Evolutionary conservation across 768 basidiomycete genomes (phyloP).

Genomic region (Boletus edulis): DNA sequence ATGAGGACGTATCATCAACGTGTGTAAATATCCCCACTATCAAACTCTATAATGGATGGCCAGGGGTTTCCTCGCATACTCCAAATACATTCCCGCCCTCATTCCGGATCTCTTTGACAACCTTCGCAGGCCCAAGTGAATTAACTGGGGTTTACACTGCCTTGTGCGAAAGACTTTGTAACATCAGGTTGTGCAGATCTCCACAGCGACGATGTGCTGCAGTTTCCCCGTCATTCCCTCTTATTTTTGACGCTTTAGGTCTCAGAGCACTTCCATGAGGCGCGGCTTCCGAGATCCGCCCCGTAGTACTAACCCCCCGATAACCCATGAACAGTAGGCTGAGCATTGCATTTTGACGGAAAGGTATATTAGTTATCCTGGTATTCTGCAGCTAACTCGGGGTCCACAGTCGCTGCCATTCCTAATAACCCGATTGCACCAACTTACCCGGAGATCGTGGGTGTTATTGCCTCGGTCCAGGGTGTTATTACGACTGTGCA

Average conservation of each 20-base stretch:
- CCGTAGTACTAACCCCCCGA: too few relatives aligned
- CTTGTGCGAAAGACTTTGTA: conserved; percentile 7
- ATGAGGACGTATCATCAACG: conserved; percentile 10
- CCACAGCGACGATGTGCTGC: not conserved
- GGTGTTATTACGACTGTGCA: not conserved
- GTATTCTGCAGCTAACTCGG: not conserved
- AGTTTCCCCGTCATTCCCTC: not conserved
- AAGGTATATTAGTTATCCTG: not conserved
- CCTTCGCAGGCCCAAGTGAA: too few relatives aligned
- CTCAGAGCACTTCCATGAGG: conserved; percentile 8
- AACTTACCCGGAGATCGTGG: not conserved
- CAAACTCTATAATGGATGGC: conserved; percentile 15
- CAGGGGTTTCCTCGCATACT: conserved; percentile 1
- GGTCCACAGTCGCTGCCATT: not conserved
- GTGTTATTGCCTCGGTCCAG: not conserved
- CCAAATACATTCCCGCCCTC: conserved; percentile 9
- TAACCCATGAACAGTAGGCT: not conserved
- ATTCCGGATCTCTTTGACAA: not conserved
- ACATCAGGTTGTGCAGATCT: conserved; percentile 9
- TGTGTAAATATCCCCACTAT: conserved; percentile 16
- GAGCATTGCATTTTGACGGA: not conserved
- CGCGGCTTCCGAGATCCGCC: not conserved
- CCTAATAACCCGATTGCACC: not conserved
- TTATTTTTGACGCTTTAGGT: conserved; percentile 7
- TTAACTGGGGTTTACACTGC: not conserved